Conservation (phyloP, 2,329 filamentous ascomycete genomes). For the Fusarium algeriense region DNA sequence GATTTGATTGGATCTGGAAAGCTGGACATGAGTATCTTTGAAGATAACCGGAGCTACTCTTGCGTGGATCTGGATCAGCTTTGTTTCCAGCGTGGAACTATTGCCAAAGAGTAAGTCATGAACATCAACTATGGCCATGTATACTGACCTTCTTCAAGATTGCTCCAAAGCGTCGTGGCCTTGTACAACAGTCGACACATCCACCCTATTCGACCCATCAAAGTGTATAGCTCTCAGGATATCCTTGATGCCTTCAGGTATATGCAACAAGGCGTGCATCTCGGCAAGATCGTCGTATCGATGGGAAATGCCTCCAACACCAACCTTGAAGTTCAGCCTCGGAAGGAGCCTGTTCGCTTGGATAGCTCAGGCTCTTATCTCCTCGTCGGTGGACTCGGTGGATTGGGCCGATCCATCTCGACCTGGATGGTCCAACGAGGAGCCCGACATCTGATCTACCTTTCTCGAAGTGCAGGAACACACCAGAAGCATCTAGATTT, state of each 20-base stretch:
- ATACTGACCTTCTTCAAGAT: background rate
- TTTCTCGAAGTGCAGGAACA: background rate
- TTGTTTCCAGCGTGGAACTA: background rate
- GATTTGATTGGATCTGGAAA: constrained; percentile 6
- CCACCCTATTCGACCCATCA: background rate
- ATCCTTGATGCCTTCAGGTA: constrained; percentile 8
- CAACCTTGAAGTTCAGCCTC: background rate
- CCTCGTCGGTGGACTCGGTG: background rate
- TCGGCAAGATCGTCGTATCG: constrained; percentile 5
- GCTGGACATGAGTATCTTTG: constrained; percentile 3
- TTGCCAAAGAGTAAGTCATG: constrained; percentile 3
- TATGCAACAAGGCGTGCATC: constrained; percentile 6
- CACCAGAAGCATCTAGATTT: background rate
- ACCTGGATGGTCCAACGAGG: constrained; percentile 5
- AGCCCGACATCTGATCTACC: constrained; percentile 1
- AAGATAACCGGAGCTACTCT: constrained; percentile 6
- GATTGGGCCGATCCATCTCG: background rate
- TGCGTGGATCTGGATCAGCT: constrained; percentile 9
- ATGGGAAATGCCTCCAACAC: background rate
- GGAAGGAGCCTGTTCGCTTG: background rate
- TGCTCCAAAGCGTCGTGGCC: background rate
- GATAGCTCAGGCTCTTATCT: background rate
- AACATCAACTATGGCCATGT: background rate
- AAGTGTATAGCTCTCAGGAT: background rate
- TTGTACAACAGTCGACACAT: background rate